phyloP scores from a whole-genome alignment of 192 early-diverging fungal genomes.

The Oehlia diaphana region DNA sequence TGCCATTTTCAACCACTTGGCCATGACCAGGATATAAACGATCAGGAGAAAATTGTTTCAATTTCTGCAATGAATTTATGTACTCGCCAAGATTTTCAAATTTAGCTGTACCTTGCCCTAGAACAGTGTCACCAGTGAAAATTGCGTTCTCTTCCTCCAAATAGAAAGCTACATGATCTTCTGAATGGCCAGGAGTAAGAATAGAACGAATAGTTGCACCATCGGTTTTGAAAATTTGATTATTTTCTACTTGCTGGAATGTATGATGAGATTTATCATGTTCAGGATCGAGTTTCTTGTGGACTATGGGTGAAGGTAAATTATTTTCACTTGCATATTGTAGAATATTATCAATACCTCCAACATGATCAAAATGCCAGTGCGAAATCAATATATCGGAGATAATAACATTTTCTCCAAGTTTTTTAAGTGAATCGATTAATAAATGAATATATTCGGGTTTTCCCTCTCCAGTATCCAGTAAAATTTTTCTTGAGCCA shows the following conservation, averaged over 20 bases:
- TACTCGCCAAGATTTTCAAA: slow-evolving; percentile 75
- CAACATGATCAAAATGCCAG: slow-evolving; percentile 79
- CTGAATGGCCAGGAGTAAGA: slow-evolving; percentile 80
- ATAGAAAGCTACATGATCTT: slow-evolving; percentile 76
- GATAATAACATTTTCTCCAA: slow-evolving; percentile 48
- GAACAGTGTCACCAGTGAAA: slow-evolving; percentile 78
- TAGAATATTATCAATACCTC: slow-evolving; percentile 57
- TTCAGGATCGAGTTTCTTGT: slow-evolving; percentile 35
- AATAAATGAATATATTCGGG: slow-evolving; percentile 65
- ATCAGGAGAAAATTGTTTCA: slow-evolving; percentile 39
- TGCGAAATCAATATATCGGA: slow-evolving; percentile 79
- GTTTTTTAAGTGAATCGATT: slow-evolving; percentile 42
- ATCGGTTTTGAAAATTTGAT: slow-evolving; percentile 61
- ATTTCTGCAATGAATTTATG: slow-evolving; percentile 60
- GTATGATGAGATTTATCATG: slow-evolving; percentile 34
- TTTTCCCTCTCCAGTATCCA: slow-evolving; percentile 82
- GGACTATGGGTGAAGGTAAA: slow-evolving; percentile 22
- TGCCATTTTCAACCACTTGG: slow-evolving; percentile 67
- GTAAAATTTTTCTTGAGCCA: slow-evolving; percentile 66
- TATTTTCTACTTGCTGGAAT: slow-evolving; percentile 45
- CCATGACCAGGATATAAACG: slow-evolving; percentile 74
- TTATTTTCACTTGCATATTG: slow-evolving; percentile 30
- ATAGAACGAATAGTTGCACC: slow-evolving; percentile 64
- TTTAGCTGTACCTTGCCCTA: slow-evolving; percentile 82
- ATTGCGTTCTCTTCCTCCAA: slow-evolving; percentile 67